Conservation (phyloP, 768 basidiomycete genomes). For the Cystobasidium onofrii region DNA sequence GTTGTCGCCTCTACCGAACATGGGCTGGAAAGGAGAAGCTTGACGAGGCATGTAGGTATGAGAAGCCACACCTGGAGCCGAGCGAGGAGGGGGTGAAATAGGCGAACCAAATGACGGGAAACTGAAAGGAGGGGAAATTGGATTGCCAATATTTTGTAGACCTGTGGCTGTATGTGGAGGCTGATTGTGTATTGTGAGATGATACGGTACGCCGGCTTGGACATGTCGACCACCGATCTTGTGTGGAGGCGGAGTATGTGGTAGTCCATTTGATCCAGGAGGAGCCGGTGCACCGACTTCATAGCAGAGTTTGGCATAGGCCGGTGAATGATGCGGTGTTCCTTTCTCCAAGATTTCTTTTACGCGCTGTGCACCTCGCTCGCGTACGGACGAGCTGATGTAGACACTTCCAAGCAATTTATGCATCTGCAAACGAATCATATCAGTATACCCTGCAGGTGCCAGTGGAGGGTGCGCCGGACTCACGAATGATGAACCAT, state of each 20-base stretch:
- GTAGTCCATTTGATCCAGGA: background rate
- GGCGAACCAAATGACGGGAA: constrained; percentile 29
- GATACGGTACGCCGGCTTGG: background rate
- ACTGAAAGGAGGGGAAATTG: background rate
- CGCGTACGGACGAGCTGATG: background rate
- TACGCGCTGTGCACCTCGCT: background rate
- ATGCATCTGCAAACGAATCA: too few species aligned
- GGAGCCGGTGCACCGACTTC: constrained; percentile 20
- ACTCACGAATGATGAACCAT: constrained; percentile 40
- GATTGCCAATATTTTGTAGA: background rate
- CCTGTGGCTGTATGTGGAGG: background rate
- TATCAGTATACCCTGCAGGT: too few species aligned
- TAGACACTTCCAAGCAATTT: constrained; percentile 19
- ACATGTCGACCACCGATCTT: background rate
- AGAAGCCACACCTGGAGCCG: background rate
- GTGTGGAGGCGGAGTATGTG: constrained; percentile 6
- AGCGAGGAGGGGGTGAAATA: constrained; percentile 5
- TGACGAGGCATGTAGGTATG: constrained; percentile 4
- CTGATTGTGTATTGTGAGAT: background rate
- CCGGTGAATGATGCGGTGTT: constrained; percentile 17
- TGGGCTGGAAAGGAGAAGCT: constrained; percentile 7
- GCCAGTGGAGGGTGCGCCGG: background rate
- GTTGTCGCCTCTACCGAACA: background rate
- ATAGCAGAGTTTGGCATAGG: constrained; percentile 27
- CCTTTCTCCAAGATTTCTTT: constrained; percentile 15